Base-by-base conservation (phyloP, 1,284 basidiomycete species). In the Ustilago tritici region DNA sequence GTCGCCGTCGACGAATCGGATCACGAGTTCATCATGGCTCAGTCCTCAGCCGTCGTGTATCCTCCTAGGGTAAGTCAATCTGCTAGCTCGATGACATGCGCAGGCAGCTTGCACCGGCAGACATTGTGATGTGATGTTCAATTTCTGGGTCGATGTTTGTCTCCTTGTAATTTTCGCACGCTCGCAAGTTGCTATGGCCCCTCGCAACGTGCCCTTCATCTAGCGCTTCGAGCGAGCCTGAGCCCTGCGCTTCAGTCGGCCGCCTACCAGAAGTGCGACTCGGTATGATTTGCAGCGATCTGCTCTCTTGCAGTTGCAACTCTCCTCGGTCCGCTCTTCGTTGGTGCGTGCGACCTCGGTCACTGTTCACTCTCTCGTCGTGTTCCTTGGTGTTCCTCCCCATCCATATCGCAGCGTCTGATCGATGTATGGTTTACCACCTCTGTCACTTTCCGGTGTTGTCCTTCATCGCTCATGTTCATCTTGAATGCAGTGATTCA, bases 171-270 rank as follows among this genome's bases (percentile, higher is more conserved):
- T 28, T 28, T 28, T 28, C 23, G 23, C n/a, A 34, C 43, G 7
- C 17, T 46, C 11, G 12, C 38, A 54, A 49, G 49, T 58, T 11
- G 50, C 56, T n/a, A 40, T 59, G 36, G 32, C 56, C 53, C 64
- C 64, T 34, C 15, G n/a, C 0, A 5, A 41, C 17, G 23, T 49
- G 23, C 43, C 43, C 3, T 60, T 56, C 57, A 12, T 43, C 36
- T 66, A 58, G 64, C 38, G 52, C 64, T 66, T 61, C 53, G 46
- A 60, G 43, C 19, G 19, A 32, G 43, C 41, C 43, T 66, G n/a
- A 49, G 10, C 14, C 19, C 12, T 15, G 5, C n/a, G 40, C 34
- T 38, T 55, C 3, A 14, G 15, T 12, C 19, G 53, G 6, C 35
- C 9, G n/a, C 53, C 52, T 10, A 36, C 5, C 34, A 36, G 8